Evolutionary conservation across 2,329 filamentous ascomycete species (phyloP).

Genomic region (Ilyonectria mors-panacis): DNA sequence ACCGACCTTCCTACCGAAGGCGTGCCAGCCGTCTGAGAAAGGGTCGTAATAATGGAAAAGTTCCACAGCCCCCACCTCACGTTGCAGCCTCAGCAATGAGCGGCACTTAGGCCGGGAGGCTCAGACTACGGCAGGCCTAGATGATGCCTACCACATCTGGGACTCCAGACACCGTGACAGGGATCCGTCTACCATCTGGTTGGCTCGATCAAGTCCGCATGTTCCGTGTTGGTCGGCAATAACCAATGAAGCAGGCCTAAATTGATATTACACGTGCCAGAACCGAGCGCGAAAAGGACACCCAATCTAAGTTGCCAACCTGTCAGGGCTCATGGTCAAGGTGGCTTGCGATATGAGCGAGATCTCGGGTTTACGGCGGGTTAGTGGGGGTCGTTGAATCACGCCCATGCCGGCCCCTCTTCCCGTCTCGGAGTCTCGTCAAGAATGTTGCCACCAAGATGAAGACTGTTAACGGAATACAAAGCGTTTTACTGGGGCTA

Average conservation of each 20-base stretch:
- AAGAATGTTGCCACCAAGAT: neutral
- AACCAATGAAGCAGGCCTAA: conserved; percentile 7
- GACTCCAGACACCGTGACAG: conserved; percentile 2
- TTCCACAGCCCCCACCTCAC: neutral
- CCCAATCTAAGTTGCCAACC: neutral
- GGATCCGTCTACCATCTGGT: neutral
- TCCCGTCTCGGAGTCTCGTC: neutral
- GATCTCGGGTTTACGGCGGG: conserved; percentile 27
- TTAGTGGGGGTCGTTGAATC: conserved; percentile 14
- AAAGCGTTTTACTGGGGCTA: neutral
- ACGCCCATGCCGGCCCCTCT: conserved; percentile 2
- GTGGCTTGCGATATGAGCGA: conserved; percentile 5
- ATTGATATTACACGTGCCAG: conserved; percentile 7
- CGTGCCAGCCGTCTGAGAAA: neutral
- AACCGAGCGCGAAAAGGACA: neutral
- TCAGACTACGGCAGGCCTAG: conserved; percentile 2
- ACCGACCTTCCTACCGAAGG: neutral
- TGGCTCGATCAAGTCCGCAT: neutral
- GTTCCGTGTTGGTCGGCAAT: neutral
- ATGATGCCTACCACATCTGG: neutral
- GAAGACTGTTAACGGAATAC: conserved; percentile 7
- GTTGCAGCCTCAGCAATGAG: neutral
- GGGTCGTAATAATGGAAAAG: neutral
- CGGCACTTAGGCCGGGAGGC: conserved; percentile 26
- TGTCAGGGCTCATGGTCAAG: conserved; percentile 2